Evolutionary conservation across 768 basidiomycete species (phyloP).

Genomic region (Chalciporus chontae): DNA sequence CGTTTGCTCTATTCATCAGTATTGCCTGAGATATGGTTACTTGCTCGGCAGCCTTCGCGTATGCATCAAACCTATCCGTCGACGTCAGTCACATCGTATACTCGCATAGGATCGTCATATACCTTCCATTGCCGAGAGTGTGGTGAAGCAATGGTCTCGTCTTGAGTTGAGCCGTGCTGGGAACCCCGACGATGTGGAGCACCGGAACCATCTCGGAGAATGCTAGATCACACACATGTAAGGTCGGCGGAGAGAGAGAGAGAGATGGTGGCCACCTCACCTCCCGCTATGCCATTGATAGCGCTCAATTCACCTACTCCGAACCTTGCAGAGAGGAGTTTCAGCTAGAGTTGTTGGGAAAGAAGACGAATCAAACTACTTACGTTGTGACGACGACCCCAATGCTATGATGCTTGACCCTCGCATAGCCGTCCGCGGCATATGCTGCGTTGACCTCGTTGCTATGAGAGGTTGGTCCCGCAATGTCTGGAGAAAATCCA

Average conservation of each 20-base stretch:
- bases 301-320: slow-evolving; percentile 94
- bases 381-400: slow-evolving; percentile 84
- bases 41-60: slow-evolving; percentile 68
- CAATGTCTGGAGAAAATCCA: not conserved
- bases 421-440: slow-evolving; percentile 90
- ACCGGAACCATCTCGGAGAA: slow-evolving; percentile 89
- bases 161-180: slow-evolving; percentile 71
- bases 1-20: slow-evolving; percentile 49
- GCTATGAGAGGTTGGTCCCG: slow-evolving; percentile 34
- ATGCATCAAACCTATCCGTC: slow-evolving; percentile 67
- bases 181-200: slow-evolving; percentile 83
- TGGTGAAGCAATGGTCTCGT: slow-evolving; percentile 78
- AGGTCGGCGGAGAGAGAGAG: not conserved
- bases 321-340: slow-evolving; percentile 44
- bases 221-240: slow-evolving; percentile 35
- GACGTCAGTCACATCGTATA: not conserved
- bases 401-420: slow-evolving; percentile 71
- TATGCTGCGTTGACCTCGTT: slow-evolving; percentile 87
- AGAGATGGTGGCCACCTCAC: slow-evolving; percentile 30
- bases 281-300: slow-evolving; percentile 78
- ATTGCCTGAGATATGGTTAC: slow-evolving; percentile 68
- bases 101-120: not conserved
- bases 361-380: slow-evolving; percentile 37
- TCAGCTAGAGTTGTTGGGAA: not conserved
- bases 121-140: slow-evolving; percentile 82